These are phyloP conservation scores for Colletotrichum limetticola DNA, from an alignment of 2,329 filamentous ascomycete genomes.

Conservation along the genomic window DNA sequence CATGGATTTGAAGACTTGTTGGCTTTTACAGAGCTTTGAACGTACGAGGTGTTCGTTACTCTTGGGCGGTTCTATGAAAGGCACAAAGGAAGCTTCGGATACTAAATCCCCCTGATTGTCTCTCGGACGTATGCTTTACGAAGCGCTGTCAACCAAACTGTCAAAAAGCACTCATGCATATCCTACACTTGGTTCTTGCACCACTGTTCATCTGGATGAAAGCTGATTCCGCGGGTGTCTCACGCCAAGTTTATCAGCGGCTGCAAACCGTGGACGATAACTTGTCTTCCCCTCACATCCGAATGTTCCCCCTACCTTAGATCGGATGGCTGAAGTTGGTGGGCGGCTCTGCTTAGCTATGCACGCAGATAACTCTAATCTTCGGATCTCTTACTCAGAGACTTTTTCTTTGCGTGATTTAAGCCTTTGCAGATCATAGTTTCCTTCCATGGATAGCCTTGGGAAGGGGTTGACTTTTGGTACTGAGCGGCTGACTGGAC, in stretches of 20 bases:
- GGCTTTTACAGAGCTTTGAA: neutral
- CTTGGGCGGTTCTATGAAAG: neutral
- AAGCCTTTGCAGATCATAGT: neutral
- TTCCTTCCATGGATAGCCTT: neutral
- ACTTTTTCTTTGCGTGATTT: neutral
- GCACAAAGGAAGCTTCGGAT: neutral
- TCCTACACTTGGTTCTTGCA: neutral
- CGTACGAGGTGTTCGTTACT: neutral
- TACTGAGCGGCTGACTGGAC: neutral
- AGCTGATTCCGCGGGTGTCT: constrained; percentile 8
- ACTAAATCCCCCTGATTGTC: neutral
- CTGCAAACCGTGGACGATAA: neutral
- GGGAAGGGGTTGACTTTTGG: neutral
- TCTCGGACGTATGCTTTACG: neutral
- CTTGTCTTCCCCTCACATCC: neutral
- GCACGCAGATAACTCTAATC: neutral
- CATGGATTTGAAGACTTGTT: neutral
- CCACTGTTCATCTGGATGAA: neutral
- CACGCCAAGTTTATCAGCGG: neutral
- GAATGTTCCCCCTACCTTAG: neutral
- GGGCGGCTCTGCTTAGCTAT: constrained; percentile 4
- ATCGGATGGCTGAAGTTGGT: constrained; percentile 7
- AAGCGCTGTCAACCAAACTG: neutral
- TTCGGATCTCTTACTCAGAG: neutral
- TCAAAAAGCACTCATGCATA: no score